Evolutionary conservation across 495 filamentous ascomycete genomes (phyloP).

Genomic region (Xeromyces bisporus): DNA sequence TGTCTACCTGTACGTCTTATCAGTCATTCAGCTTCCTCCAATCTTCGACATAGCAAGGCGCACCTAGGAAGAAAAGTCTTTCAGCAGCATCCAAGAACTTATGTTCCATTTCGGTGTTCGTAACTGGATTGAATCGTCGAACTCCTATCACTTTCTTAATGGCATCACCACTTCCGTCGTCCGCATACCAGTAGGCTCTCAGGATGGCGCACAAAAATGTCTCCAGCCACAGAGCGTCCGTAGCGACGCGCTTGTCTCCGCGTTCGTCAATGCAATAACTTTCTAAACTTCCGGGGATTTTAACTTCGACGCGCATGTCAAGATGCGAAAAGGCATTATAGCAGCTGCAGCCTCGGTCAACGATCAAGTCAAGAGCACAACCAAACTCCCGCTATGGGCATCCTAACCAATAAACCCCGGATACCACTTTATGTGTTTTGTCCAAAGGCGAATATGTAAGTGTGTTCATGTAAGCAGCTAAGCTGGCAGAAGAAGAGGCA

Average conservation of each 20-base stretch:
- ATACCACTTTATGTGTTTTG: conserved; percentile 77
- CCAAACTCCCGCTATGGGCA: conserved; percentile 1
- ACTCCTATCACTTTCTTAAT: conserved; percentile 91
- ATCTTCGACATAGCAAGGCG: conserved; percentile 1
- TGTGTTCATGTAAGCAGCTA: conserved; percentile 96
- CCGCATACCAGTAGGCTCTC: conserved; percentile 87
- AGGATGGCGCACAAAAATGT: conserved; percentile 91
- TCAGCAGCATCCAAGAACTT: conserved; percentile 92
- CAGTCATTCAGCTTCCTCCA: conserved; percentile 4
- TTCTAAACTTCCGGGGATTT: conserved; percentile 87
- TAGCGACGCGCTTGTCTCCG: conserved; percentile 80
- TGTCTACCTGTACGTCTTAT: conserved; percentile 53
- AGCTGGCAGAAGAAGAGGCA: conserved; percentile 88
- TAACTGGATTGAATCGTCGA: conserved; percentile 90
- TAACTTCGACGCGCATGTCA: conserved; percentile 96
- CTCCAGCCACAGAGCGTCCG: conserved; percentile 89
- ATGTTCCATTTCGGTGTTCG: conserved; percentile 92
- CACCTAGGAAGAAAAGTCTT: conserved; percentile 85
- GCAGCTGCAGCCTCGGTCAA: conserved; percentile 38
- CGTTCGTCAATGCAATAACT: conserved; percentile 93
- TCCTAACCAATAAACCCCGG: conserved; percentile 77
- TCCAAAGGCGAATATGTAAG: conserved; percentile 77
- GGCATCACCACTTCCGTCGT: conserved; percentile 78
- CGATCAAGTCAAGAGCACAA: conserved; percentile 3
- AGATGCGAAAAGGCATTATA: conserved; percentile 98